Conservation (phyloP, 108 stramenopile species). For the Cyclotella distinguenda region DNA sequence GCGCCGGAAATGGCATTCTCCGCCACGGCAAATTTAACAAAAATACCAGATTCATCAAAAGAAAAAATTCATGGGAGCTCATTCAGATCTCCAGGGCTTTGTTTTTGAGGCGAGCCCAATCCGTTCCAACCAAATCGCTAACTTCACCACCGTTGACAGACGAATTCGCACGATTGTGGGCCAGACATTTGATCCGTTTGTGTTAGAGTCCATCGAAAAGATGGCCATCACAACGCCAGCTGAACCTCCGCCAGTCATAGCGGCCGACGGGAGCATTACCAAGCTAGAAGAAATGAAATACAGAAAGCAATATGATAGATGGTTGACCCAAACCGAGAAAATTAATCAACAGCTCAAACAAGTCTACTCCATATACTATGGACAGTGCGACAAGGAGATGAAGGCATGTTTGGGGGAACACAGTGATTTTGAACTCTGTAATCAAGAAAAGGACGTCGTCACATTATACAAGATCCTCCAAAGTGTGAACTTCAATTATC, state of each 20-base stretch:
- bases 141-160: too few species aligned
- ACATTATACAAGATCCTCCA: background rate
- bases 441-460: background rate
- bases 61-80: background rate
- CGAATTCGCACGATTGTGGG: too few species aligned
- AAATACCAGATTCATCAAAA: too few species aligned
- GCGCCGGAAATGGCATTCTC: background rate
- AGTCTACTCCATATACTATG: background rate
- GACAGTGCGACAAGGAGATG: background rate
- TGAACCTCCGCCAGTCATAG: too few species aligned
- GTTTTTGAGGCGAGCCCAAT: too few species aligned
- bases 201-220: too few species aligned
- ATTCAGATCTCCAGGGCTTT: background rate
- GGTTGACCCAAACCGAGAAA: background rate
- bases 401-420: background rate
- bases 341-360: background rate
- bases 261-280: background rate
- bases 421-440: background rate
- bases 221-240: too few species aligned
- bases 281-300: background rate
- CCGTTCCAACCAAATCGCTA: too few species aligned
- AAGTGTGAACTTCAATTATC: background rate
- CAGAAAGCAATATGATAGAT: background rate
- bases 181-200: too few species aligned
- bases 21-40: too few species aligned